Evolutionary conservation across 169 alveolate genomes (phyloP).

Genomic region (Plasmodium berghei): DNA sequence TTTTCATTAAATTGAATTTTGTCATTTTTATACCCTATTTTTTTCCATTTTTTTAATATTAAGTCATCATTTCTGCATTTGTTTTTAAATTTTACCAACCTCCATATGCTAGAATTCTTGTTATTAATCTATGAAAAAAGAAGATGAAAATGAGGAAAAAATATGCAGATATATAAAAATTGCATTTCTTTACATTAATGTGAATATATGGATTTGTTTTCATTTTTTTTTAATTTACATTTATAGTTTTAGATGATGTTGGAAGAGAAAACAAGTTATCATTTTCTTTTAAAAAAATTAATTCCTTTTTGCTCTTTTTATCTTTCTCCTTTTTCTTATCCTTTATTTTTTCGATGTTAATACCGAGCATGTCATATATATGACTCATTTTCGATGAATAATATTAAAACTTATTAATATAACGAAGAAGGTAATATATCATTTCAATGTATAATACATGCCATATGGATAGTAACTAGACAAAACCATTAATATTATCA

Average conservation of each 20-base stretch:
- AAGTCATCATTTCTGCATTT: conserved; percentile 85
- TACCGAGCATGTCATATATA: conserved; percentile 76
- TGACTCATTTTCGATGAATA: conserved; percentile 61
- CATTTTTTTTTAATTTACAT: conserved; percentile 9
- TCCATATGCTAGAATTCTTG: conserved; percentile 80
- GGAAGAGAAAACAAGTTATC: conserved; percentile 73
- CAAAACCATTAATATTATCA: no score
- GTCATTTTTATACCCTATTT: conserved; percentile 78
- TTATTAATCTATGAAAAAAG: conserved; percentile 31
- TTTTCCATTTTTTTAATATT: conserved; percentile 83
- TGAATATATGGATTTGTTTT: background rate
- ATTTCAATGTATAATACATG: no score
- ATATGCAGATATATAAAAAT: background rate
- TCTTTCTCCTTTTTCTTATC: conserved; percentile 68
- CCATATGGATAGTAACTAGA: no score
- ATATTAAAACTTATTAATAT: conserved; percentile 1
- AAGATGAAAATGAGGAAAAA: background rate
- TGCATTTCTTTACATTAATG: conserved; percentile 5
- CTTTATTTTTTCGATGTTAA: conserved; percentile 61
- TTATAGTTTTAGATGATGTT: conserved; percentile 66
- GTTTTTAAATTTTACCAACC: conserved; percentile 81
- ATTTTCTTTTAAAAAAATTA: conserved; percentile 42
- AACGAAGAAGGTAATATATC: background rate
- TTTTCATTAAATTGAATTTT: conserved; percentile 30
- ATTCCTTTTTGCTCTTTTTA: conserved; percentile 63